phyloP scores from a whole-genome alignment of 2,329 filamentous ascomycete species.

The Seiridium unicorne region DNA sequence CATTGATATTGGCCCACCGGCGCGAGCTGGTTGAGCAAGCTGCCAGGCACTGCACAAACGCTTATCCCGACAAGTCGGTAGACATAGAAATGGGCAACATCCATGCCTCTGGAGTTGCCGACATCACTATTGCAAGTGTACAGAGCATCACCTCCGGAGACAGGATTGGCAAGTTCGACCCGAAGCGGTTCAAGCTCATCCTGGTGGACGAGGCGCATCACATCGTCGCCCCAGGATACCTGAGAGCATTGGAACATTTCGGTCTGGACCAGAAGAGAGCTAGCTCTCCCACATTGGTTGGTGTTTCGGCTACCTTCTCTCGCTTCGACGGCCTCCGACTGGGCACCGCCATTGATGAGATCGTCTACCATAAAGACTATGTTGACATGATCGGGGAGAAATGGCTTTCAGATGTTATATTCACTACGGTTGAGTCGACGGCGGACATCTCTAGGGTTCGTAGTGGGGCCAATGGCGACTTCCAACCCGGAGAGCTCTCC shows the following conservation, averaged over 20 bases:
- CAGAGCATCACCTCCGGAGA: slow-evolving; percentile 77
- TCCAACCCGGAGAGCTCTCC: slow-evolving; percentile 74
- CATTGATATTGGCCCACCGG: slow-evolving; percentile 88
- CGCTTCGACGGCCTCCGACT: slow-evolving; percentile 81
- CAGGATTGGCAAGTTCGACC: slow-evolving; percentile 80
- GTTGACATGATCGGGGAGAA: slow-evolving; percentile 72
- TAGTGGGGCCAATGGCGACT: slow-evolving; percentile 71
- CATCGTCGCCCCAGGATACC: slow-evolving; percentile 82
- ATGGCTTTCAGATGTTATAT: slow-evolving; percentile 88
- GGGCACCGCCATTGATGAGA: slow-evolving; percentile 85
- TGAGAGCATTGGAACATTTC: slow-evolving; percentile 76
- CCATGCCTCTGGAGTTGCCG: slow-evolving; percentile 75
- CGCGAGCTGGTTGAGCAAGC: slow-evolving; percentile 94
- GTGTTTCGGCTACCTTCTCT: slow-evolving; percentile 80
- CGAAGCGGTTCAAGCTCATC: slow-evolving; percentile 78
- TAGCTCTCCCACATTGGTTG: slow-evolving; percentile 68
- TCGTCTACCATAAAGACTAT: slow-evolving; percentile 85
- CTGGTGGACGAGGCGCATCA: slow-evolving; percentile 97
- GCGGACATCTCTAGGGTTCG: slow-evolving; percentile 74
- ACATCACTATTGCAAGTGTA: slow-evolving; percentile 92
- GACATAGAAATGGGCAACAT: slow-evolving; percentile 89
- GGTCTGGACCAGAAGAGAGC: slow-evolving; percentile 54
- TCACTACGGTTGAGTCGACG: slow-evolving; percentile 85
- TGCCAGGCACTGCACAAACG: slow-evolving; percentile 74
- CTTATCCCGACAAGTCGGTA: slow-evolving; percentile 77